Base-by-base conservation (phyloP, 768 basidiomycete species). In the Lactarius trivialis region DNA sequence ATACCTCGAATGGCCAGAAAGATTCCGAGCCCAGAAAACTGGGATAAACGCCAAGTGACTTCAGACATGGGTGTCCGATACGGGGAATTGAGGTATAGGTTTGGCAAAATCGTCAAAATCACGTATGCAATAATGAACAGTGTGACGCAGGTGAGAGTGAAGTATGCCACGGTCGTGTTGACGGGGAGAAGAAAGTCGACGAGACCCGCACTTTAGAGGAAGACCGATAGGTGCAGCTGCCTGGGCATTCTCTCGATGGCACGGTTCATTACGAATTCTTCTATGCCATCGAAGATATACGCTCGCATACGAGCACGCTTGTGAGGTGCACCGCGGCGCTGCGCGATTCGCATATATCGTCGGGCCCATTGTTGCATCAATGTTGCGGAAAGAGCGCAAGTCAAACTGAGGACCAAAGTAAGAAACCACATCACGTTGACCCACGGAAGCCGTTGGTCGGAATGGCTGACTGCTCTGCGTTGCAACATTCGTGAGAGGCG, bases 161-260 rank as follows among this genome's bases (percentile, higher is more conserved):
- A 56, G 50, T 56, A 52, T 0, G 64, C 64, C 34, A 65, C 41
- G 15, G 50, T 57, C 26, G 19, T 55, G 55, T 57, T 48, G 41
- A 62, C 41, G 5, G 41, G 39, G n/a, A 53, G 12, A 39, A 65
- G 60, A 43, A 65, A 65, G 41, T 65, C 60, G 28, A 62, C 9
- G 50, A 65, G 64, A 34, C 64, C 64, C 0, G 21, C 39, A 24
- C 57, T 34, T 34, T 57, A 65, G 37, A 65, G 45, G 55, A 53
- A 54, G 14, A 63, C 12, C 24, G 55, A 56, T 39, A 62, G 15
- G 17, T 63, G 60, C 2, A 65, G 30, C 21, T 55, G 39, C 1
- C 30, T 28, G 26, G 34, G 36, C 30, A 43, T 37, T 6, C 24
- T n/a, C 17, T 54, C 34, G 24, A 53, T 17, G 26, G 21, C 7